Evolutionary conservation across 192 early-diverging fungal species (phyloP).

Genomic region (Paraglomus brasilianum): DNA sequence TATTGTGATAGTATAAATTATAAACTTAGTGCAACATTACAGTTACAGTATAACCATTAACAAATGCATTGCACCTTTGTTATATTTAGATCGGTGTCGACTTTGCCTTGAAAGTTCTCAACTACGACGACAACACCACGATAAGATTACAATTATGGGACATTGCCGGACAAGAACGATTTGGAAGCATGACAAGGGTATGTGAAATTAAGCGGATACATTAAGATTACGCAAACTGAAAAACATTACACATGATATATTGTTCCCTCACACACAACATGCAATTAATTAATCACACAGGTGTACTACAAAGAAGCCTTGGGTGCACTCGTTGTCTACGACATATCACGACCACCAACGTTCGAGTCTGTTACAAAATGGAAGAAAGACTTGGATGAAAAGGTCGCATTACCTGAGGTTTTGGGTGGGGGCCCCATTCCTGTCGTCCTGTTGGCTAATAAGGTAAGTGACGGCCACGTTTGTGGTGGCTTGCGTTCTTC

Average conservation of each 20-base stretch:
- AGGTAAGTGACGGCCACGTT: conserved; percentile 38
- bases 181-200: conserved; percentile 57
- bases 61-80: background rate
- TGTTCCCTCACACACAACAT: too few relatives aligned
- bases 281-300: conserved; percentile 27
- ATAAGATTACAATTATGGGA: conserved; percentile 63
- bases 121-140: conserved; percentile 53
- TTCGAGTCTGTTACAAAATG: conserved; percentile 57
- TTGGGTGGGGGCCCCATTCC: conserved; percentile 55
- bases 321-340: conserved; percentile 58
- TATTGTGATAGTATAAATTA: too few relatives aligned
- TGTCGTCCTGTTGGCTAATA: conserved; percentile 56
- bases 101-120: conserved; percentile 59
- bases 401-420: conserved; percentile 50
- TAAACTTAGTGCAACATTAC: too few relatives aligned
- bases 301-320: conserved; percentile 61
- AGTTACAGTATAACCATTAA: background rate
- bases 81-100: conserved; percentile 58
- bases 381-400: conserved; percentile 60
- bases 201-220: too few relatives aligned
- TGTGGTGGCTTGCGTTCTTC: background rate
- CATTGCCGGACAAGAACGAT: conserved; percentile 64
- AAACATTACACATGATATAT: too few relatives aligned
- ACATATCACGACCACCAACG: conserved; percentile 54
- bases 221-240: too few relatives aligned